These are phyloP conservation scores for Pseudonitzschia delicatissima DNA, from an alignment of 108 stramenopile species.

Conservation along the genomic window DNA sequence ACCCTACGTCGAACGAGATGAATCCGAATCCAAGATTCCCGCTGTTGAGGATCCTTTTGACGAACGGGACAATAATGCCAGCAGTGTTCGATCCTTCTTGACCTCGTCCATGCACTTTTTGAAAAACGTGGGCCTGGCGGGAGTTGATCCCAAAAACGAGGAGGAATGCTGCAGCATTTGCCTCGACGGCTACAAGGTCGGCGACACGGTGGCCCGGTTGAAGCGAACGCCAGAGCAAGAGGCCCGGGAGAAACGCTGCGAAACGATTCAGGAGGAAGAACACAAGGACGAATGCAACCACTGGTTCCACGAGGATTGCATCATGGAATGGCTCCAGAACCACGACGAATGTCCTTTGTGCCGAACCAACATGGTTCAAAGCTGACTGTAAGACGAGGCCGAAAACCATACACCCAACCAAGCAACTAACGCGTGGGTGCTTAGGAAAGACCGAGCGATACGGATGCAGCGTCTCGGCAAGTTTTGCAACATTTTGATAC, in stretches of 20 bases:
- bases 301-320: constrained; percentile 48
- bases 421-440: too few relatives aligned
- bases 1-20: not conserved
- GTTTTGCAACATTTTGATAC: too few relatives aligned
- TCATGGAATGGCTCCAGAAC: constrained; percentile 42
- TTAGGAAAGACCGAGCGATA: too few relatives aligned
- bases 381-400: not conserved
- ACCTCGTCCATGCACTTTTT: too few relatives aligned
- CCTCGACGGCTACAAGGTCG: not conserved
- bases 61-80: not conserved
- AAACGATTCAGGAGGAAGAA: too few relatives aligned
- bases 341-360: constrained; percentile 46
- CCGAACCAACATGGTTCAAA: constrained; percentile 25
- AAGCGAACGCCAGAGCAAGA: too few relatives aligned
- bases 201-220: not conserved
- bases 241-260: not conserved
- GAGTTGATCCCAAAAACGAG: not conserved
- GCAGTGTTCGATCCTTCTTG: not conserved
- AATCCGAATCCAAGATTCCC: not conserved
- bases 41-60: not conserved
- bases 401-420: too few relatives aligned
- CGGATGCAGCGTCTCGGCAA: too few relatives aligned
- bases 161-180: not conserved
- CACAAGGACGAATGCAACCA: constrained; percentile 25
- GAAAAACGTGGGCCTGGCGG: too few relatives aligned